Base-by-base conservation (phyloP, 2,329 filamentous ascomycete species). In the Scedosporium apiospermum region DNA sequence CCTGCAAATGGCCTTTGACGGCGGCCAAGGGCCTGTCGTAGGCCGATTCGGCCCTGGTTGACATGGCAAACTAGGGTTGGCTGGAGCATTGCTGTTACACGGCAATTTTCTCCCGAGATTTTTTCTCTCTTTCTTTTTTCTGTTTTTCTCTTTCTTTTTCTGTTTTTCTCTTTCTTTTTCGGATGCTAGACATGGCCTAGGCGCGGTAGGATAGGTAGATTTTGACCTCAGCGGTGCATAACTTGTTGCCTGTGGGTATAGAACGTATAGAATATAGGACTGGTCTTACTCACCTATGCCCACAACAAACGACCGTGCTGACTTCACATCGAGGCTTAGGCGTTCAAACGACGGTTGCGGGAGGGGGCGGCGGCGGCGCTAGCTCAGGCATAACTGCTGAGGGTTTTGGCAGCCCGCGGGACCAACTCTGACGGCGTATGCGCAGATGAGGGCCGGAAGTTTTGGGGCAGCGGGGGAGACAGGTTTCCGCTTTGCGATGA, bases 1-100 rank as follows among this genome's bases (percentile, higher is more conserved):
- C 2, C 70, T 84, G 26, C 77, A 81, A 42, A 68, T 71, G n/a
- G 66, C 78, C 60, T 85, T 86, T 66, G 78, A 85, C 59, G 80
- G 81, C 6, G 82, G 81, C 2, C 76, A 78, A 63, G 69, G 80
- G 16, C 81, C 81, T 1, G 80, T 81, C 1, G 68, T 86, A 64
- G 82, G 79, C 6, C 74, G 70, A 30, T 85, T 83, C 61, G 74
- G 76, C 3, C 70, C 77, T 14, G 77, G 76, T 64, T 78, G 67
- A 64, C 30, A 46, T 7, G 34, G 34, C 10, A 3, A 38, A 14
- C 34, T 6, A 4, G 10, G 34, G 9, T 38, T 38, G 10, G 34
- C 34, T 34, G 21, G 14, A 18, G n/a, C 21, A 21, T 51, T 38
- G 21, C 23, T 46, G 4, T 12, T 49, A 18, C 21, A 51, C 10